These are phyloP conservation scores for Phoenix dactylifera DNA, from an alignment of 176 grass and related monocot species.

Conservation along the genomic window DNA sequence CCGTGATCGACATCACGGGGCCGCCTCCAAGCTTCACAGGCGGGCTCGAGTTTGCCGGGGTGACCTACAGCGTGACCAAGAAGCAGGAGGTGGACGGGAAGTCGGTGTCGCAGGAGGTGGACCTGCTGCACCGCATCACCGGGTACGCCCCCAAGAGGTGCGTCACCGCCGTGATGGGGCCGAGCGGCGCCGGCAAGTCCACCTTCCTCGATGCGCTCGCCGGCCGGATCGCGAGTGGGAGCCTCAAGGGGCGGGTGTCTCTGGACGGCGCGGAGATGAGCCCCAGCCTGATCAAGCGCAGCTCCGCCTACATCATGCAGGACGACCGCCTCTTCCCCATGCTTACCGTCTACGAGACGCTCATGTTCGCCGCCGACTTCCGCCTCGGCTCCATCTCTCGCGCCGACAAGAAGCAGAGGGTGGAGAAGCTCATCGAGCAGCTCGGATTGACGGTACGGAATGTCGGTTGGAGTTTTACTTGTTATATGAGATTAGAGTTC, in stretches of 20 bases:
- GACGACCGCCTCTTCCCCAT: constrained; percentile 75
- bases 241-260: constrained; percentile 52
- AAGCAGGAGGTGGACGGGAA: constrained; percentile 47
- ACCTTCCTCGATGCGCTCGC: constrained; percentile 74
- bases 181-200: constrained; percentile 76
- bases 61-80: constrained; percentile 46
- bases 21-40: constrained; percentile 26
- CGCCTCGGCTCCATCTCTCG: constrained; percentile 36
- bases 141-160: constrained; percentile 58
- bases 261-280: constrained; percentile 47
- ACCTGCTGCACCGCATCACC: constrained; percentile 55
- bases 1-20: constrained; percentile 24
- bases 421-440: constrained; percentile 61
- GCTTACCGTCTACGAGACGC: constrained; percentile 80
- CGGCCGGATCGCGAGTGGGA: constrained; percentile 33
- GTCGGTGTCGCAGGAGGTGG: constrained; percentile 51
- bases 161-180: constrained; percentile 59
- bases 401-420: constrained; percentile 42
- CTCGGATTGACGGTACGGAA: constrained; percentile 43
- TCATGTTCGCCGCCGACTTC: constrained; percentile 72
- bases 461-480: no score
- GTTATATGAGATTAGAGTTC: no score
- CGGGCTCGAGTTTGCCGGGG: constrained; percentile 46
- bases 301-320: constrained; percentile 81
- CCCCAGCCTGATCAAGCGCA: constrained; percentile 49